Evolutionary conservation across 2,329 filamentous ascomycete species (phyloP), one percentile per base, ranked within the genome.

Genomic region (Colletotrichum salicis): DNA sequence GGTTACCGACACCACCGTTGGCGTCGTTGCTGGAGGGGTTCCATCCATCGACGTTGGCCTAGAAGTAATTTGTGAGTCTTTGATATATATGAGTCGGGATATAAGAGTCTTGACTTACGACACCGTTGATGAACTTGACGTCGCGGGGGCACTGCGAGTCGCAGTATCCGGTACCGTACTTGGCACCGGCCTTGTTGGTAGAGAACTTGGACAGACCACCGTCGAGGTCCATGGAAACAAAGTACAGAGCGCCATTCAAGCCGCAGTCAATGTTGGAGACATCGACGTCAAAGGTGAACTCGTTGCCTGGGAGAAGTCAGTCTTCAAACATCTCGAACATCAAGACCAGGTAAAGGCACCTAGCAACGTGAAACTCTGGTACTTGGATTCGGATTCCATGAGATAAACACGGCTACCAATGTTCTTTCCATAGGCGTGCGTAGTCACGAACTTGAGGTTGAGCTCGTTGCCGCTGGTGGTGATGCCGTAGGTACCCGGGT

Each of bases 201-300:
- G 81, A 70, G 80, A 86, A 88, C 79, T 85, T 86, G 78, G 80
- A 76, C 74, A 83, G 77, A 59, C 89, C 89, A 75, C 89, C 89
- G 74, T 90, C 88, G 22, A 82, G 80, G 51, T 89, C 87, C 87
- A 89, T 89, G 77, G 86, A 84, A 57, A 89, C 86, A 67, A 91
- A 88, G 83, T 94, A 93, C 58, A 94, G 83, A 57, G 92, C 92
- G 66, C 91, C 92, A 81, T 94, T 94, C 71, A 94, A 82, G 72
- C 92, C 92, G 77, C 92, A 94, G 71, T 88, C 87, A 24, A 93
- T 84, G 76, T 87, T 86, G 52, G 91, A 92, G 56, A 92, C 88
- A 78, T 94, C 92, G 31, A 93, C 91, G 67, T 93, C 91, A 73
- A 94, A 93, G 66, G 90, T 91, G 82, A 94, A 91, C 80, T 94